Percentiles rank a stretch among this genome's conserved stretches.
Conservation (phyloP, 345 rosid genomes). For the Capsella bursapastoris region DNA sequence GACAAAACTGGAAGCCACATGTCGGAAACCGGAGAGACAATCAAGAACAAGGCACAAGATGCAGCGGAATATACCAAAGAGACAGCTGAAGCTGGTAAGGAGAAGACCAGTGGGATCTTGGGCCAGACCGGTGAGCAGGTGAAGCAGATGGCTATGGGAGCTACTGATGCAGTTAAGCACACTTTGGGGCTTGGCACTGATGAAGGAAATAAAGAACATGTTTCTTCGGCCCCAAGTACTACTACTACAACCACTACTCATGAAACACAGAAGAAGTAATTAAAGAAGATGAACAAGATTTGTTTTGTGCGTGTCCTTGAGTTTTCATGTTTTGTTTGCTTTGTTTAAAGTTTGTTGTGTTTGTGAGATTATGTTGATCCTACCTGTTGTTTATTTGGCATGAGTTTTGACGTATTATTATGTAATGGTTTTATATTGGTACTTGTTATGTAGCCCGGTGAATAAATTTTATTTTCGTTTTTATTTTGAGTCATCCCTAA, state of each 20-base stretch:
- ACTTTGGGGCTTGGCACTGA: conserved; percentile 52
- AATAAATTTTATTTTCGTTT: too few species aligned
- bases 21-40: conserved; percentile 37
- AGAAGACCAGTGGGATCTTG: conserved; percentile 50
- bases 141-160: conserved; percentile 57
- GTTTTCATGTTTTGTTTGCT: neutral
- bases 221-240: conserved; percentile 20
- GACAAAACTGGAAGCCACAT: conserved; percentile 43
- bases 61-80: conserved; percentile 41
- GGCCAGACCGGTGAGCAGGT: conserved; percentile 60
- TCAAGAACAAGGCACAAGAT: conserved; percentile 42
- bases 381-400: neutral
- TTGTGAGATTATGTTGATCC: neutral
- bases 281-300: neutral
- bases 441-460: neutral
- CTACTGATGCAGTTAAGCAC: conserved; percentile 58
- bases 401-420: neutral
- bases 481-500: too few species aligned
- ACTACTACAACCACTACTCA: conserved; percentile 29
- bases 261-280: conserved; percentile 20
- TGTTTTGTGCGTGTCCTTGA: neutral
- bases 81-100: conserved; percentile 48
- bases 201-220: conserved; percentile 25
- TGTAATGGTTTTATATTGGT: neutral
- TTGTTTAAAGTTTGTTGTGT: neutral